Evolutionary conservation across 495 filamentous ascomycete genomes (phyloP).

Genomic region (Annulohypoxylon bovei): DNA sequence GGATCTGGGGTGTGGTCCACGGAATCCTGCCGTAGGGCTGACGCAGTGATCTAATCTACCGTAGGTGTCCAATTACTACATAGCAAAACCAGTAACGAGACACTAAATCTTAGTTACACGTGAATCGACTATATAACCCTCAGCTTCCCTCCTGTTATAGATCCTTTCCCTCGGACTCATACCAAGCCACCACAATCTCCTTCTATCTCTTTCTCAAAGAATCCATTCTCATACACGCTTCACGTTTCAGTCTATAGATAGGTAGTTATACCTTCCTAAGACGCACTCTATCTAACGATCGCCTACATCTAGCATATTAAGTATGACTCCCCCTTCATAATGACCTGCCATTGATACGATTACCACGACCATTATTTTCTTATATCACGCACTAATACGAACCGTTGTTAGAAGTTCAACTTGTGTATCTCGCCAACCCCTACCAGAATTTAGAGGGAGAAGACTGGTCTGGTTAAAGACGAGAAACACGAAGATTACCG

Average conservation of each 20-base stretch:
- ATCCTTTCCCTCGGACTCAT: constrained; percentile 15
- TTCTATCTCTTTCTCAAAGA: neutral
- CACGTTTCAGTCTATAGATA: neutral
- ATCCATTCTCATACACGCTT: neutral
- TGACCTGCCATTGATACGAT: neutral
- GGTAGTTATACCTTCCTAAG: neutral
- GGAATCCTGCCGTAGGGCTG: constrained; percentile 44
- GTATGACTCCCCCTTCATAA: constrained; percentile 5
- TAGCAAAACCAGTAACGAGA: constrained; percentile 20
- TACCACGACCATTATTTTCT: neutral
- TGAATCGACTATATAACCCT: constrained; percentile 35
- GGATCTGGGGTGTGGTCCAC: constrained; percentile 37
- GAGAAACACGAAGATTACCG: neutral
- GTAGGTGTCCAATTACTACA: constrained; percentile 32
- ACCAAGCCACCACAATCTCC: constrained; percentile 9
- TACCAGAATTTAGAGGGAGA: neutral
- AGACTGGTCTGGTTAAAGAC: neutral
- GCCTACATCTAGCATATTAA: neutral
- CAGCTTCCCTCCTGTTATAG: constrained; percentile 10
- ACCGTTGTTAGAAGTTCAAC: neutral
- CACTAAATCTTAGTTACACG: constrained; percentile 20
- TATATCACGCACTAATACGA: neutral
- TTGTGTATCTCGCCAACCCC: neutral
- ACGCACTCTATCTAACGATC: neutral
- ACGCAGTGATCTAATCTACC: constrained; percentile 37